These are phyloP conservation scores for Pestalotiopsis fici DNA, from an alignment of 2,329 filamentous ascomycete species.

Conservation along the genomic window DNA sequence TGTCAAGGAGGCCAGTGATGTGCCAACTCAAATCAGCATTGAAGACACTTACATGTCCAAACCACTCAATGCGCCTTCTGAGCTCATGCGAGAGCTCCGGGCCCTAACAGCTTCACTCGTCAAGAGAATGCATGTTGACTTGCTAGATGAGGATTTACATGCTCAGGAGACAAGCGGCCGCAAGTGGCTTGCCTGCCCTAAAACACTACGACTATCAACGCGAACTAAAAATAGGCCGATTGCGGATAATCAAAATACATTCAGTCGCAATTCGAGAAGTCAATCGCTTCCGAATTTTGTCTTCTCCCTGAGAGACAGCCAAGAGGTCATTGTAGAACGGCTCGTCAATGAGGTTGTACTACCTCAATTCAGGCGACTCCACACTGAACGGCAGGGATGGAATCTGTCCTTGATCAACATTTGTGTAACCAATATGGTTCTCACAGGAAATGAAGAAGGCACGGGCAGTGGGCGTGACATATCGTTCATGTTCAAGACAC, in stretches of 20 bases:
- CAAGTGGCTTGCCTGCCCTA: constrained; percentile 77
- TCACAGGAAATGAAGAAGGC: constrained; percentile 48
- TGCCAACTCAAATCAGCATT: constrained; percentile 89
- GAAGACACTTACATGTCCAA: constrained; percentile 82
- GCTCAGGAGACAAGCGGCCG: constrained; percentile 21
- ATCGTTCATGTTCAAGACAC: constrained; percentile 76
- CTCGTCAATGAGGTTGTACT: constrained; percentile 70
- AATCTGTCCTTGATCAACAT: constrained; percentile 84
- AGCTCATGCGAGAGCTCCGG: constrained; percentile 69
- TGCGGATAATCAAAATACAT: constrained; percentile 50
- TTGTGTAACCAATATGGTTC: constrained; percentile 82
- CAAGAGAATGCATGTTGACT: constrained; percentile 75
- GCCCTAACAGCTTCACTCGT: constrained; percentile 71
- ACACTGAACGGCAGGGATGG: constrained; percentile 70
- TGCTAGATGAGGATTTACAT: constrained; percentile 47
- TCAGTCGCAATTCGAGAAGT: constrained; percentile 74
- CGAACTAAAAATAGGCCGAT: constrained; percentile 50
- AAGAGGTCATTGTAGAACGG: constrained; percentile 64
- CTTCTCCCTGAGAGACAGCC: constrained; percentile 61
- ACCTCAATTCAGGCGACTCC: constrained; percentile 73
- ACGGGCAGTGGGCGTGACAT: constrained; percentile 71
- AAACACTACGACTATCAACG: constrained; percentile 79
- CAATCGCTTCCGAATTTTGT: constrained; percentile 71
- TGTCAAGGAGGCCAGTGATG: constrained; percentile 68
- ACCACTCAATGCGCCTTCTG: constrained; percentile 63